phyloP scores from a whole-genome alignment of 352 stramenopile species.

The Globisporangium emineosum region DNA sequence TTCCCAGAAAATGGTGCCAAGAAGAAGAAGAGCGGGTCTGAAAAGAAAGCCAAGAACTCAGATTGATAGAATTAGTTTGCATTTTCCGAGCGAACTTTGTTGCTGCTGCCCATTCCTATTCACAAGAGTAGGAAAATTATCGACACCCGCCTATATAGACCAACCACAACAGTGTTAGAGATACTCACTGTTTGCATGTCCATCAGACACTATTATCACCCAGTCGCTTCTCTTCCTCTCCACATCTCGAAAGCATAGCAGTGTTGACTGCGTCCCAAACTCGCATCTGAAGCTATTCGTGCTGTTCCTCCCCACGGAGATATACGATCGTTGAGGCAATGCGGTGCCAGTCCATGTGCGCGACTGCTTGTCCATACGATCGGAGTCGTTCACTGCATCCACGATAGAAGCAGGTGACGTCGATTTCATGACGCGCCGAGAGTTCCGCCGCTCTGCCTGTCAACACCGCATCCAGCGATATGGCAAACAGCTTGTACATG shows the following conservation, averaged over 20 bases:
- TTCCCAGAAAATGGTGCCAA: slow-evolving; percentile 8
- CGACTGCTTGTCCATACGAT: not conserved
- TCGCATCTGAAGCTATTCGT: not conserved
- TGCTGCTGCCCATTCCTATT: not conserved
- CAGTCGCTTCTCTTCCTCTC: not conserved
- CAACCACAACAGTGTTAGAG: not conserved
- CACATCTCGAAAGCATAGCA: not conserved
- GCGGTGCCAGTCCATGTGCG: not conserved
- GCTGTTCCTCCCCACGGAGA: not conserved
- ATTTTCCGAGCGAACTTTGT: not conserved
- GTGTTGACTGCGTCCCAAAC: not conserved
- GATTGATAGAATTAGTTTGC: not conserved
- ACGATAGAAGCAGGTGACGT: not conserved
- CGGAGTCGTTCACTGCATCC: not conserved
- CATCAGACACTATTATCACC: not conserved
- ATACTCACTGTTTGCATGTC: not conserved
- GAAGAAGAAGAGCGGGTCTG: slow-evolving; percentile 1
- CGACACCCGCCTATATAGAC: not conserved
- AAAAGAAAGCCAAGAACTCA: not conserved
- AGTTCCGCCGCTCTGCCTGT: not conserved
- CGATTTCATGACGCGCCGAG: not conserved
- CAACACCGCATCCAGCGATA: not conserved
- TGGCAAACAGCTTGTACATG: not conserved
- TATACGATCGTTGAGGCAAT: not conserved
- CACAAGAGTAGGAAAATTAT: not conserved